Conservation (phyloP, 2,329 filamentous ascomycete genomes). For the Colletotrichum higginsianum region DNA sequence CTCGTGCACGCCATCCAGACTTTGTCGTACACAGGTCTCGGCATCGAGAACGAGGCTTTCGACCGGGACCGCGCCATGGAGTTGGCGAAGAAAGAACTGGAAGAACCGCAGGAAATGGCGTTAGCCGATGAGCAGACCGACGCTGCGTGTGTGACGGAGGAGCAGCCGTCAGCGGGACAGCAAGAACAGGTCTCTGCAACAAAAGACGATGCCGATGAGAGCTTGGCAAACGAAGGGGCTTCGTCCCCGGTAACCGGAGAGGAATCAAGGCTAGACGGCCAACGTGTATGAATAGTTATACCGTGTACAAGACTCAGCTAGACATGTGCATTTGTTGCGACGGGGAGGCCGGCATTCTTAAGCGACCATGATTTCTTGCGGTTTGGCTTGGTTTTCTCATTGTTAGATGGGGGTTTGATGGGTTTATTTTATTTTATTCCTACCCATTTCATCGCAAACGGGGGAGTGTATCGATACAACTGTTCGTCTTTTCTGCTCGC, state of each 20-base stretch:
- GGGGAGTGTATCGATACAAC: conserved; percentile 5
- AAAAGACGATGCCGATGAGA: neutral
- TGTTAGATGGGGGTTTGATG: neutral
- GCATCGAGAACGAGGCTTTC: conserved; percentile 47
- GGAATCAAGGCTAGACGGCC: neutral
- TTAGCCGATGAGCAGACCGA: neutral
- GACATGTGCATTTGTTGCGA: neutral
- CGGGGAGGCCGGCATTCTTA: conserved; percentile 7
- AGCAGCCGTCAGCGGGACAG: neutral
- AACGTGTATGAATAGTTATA: conserved; percentile 17
- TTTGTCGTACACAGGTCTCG: conserved; percentile 36
- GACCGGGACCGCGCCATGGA: neutral
- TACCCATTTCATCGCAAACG: too few relatives aligned
- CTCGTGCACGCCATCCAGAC: conserved; percentile 58
- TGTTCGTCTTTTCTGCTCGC: neutral
- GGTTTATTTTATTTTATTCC: neutral
- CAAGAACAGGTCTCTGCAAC: neutral
- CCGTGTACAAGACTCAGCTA: conserved; percentile 13
- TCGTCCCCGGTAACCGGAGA: neutral
- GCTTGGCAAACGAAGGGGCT: neutral
- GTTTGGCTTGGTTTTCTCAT: too few relatives aligned
- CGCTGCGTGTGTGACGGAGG: too few relatives aligned
- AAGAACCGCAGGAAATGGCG: neutral
- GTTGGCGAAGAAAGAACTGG: neutral
- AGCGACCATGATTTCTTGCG: conserved; percentile 1